These are phyloP conservation scores for Gyrodon lividus DNA, from an alignment of 768 basidiomycete species.

Conservation along the genomic window DNA sequence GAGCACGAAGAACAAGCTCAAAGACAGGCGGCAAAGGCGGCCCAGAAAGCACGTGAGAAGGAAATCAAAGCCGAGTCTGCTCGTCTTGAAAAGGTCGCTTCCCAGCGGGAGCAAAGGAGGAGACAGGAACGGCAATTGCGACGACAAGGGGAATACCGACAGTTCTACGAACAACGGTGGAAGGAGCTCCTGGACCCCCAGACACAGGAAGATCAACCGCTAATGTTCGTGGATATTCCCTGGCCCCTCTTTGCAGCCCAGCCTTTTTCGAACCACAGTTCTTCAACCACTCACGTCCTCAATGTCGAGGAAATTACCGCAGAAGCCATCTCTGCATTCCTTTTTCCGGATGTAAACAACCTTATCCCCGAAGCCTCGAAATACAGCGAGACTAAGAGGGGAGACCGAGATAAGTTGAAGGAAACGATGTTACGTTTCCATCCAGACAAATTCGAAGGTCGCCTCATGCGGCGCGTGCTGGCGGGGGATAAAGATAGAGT, in stretches of 20 bases:
- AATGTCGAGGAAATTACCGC: constrained; percentile 51
- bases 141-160: constrained; percentile 45
- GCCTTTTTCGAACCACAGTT: constrained; percentile 18
- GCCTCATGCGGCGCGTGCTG: constrained; percentile 54
- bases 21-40: constrained; percentile 51
- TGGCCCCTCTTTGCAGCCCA: constrained; percentile 58
- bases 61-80: constrained; percentile 52
- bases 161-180: constrained; percentile 60
- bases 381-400: constrained; percentile 36
- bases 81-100: constrained; percentile 48
- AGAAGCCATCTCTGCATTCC: constrained; percentile 56
- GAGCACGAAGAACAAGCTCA: constrained; percentile 64
- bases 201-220: constrained; percentile 21
- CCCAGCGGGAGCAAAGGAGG: constrained; percentile 50
- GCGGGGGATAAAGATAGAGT: constrained; percentile 49
- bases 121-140: constrained; percentile 48
- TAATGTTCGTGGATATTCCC: constrained; percentile 63
- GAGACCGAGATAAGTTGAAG: constrained; percentile 59
- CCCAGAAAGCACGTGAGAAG: constrained; percentile 53
- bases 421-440: constrained; percentile 75
- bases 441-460: constrained; percentile 80
- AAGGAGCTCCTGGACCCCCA: constrained; percentile 41
- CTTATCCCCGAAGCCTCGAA: background rate
- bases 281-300: constrained; percentile 15
- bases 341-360: constrained; percentile 37